Conservation (phyloP, 345 rosid species). For the Bruguiera sexangula region DNA sequence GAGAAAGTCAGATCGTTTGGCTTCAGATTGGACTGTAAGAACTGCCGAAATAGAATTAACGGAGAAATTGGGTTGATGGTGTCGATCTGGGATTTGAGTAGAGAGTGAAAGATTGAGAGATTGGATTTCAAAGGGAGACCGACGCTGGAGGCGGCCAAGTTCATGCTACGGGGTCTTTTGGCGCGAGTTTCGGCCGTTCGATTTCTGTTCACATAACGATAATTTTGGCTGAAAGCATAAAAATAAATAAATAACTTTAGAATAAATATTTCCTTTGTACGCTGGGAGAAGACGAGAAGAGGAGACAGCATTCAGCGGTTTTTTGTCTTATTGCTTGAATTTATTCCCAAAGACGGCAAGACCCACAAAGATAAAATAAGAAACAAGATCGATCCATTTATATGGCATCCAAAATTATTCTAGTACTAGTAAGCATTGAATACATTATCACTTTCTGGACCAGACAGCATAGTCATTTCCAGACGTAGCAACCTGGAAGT, state of each 20-base stretch:
- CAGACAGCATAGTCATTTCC: conserved; percentile 60
- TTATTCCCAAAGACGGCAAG: too few relatives aligned
- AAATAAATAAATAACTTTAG: too few relatives aligned
- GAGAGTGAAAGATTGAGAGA: conserved; percentile 46
- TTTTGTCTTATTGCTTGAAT: too few relatives aligned
- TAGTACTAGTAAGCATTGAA: not conserved
- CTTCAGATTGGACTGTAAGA: conserved; percentile 41
- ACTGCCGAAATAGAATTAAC: conserved; percentile 42
- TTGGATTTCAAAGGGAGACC: conserved; percentile 17
- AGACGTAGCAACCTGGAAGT: conserved; percentile 49
- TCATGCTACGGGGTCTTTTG: conserved; percentile 14
- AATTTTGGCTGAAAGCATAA: too few relatives aligned
- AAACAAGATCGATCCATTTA: too few relatives aligned
- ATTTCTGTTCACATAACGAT: not conserved
- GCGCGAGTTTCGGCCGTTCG: conserved; percentile 7
- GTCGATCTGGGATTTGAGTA: conserved; percentile 40
- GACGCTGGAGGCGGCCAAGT: not conserved
- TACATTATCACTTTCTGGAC: conserved; percentile 33
- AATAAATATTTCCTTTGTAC: too few relatives aligned
- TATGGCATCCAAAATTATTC: not conserved
- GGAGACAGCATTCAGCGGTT: too few relatives aligned
- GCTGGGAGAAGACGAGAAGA: too few relatives aligned
- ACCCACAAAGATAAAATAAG: too few relatives aligned
- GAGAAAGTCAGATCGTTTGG: conserved; percentile 62
- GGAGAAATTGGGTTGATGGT: conserved; percentile 36